Evolutionary conservation across 805 yeast genomes (phyloP), one percentile per base, ranked within the genome.

Genomic region (Starmerella riodocensis): DNA sequence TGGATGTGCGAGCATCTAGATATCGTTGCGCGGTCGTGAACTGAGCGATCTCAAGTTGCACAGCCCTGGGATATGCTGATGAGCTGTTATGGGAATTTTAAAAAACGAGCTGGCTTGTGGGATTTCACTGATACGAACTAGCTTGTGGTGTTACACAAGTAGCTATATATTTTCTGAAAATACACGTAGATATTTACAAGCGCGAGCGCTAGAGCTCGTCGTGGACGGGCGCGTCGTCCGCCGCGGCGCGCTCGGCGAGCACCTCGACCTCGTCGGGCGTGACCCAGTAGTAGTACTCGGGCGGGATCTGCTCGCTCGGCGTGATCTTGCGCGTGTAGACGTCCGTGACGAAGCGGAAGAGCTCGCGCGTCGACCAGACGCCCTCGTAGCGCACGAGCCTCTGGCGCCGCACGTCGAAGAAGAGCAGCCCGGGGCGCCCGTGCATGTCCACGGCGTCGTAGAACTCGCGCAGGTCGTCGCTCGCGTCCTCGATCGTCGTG

Each of bases 231-330:
- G 18, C 36, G 8, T 27, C 27, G 9, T 27, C 38, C 16, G 36
- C 34, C 33, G 25, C 42, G 20, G 28, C 40, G 26, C 34, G 23
- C 30, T 39, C 35, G 23, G 37, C 47, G 33, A 42, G 23, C 12
- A 26, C 24, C 36, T 46, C 47, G 16, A 49, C 42, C 25, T 49
- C 54, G 18, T 34, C 47, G 24, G 38, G 39, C 23, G 52, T 46
- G 8, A 51, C 38, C 48, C 47, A 48, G 42, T 40, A 44, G 23
- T 36, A 31, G 33, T 39, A 49, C 39, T 44, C 40, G 29, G 37
- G 36, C 3, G 54, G 53, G 26, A 48, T 32, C 31, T 29, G 29
- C 20, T 14, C 22, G 14, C 14, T 25, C 18, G 39, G 21, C 26
- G 34, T 25, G 18, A 31, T 17, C 34, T 43, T 36, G 35, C 49